Conservation (phyloP, 208 protist species). For the Wallacemonas sp. region DNA sequence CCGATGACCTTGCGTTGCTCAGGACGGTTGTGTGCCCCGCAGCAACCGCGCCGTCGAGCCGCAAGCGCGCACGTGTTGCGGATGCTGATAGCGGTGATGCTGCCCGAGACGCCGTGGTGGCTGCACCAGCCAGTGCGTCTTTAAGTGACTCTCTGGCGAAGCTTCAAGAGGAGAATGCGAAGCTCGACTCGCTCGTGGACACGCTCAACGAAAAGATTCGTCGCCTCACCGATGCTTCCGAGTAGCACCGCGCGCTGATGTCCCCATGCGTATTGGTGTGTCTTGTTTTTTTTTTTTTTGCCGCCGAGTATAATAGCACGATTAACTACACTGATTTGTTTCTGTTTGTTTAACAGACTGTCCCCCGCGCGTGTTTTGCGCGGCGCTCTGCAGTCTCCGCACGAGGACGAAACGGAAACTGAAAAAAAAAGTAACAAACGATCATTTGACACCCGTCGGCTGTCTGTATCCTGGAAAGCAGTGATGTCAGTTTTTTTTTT, state of each 20-base stretch:
- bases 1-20: not conserved
- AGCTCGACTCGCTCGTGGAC: constrained; percentile 33
- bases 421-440: too few species aligned
- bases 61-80: not conserved
- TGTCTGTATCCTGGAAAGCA: too few species aligned
- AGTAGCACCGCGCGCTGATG: not conserved
- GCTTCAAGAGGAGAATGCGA: constrained; percentile 31
- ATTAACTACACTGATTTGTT: not conserved
- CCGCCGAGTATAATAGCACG: too few species aligned
- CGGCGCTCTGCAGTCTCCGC: too few species aligned
- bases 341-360: too few species aligned
- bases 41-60: not conserved
- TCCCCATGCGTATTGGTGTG: too few species aligned
- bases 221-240: constrained; percentile 1
- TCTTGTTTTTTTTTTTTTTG: not conserved
- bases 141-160: not conserved
- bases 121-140: not conserved
- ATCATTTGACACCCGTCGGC: too few species aligned
- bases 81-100: not conserved
- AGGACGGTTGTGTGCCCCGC: not conserved
- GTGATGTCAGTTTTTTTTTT: too few species aligned
- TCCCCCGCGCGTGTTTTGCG: too few species aligned
- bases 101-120: not conserved
- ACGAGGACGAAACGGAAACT: too few species aligned
- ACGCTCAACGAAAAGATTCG: constrained; percentile 28